Evolutionary conservation across 2,329 filamentous ascomycete species (phyloP).

Genomic region (Coniosporium tulheliwenetii): DNA sequence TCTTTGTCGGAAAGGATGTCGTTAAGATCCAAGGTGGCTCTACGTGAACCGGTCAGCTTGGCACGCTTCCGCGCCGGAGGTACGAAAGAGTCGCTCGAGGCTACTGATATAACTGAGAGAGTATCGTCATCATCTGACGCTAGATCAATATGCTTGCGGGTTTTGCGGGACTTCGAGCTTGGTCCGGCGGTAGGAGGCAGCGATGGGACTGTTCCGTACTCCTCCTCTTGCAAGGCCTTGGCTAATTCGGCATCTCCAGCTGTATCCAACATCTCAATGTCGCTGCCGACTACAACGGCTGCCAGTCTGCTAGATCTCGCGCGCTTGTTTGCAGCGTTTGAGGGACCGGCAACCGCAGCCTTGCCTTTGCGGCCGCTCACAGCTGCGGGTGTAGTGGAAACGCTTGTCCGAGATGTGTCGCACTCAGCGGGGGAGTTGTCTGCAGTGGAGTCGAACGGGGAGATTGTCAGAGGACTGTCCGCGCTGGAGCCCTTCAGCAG

Average conservation of each 20-base stretch:
- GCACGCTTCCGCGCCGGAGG: not conserved
- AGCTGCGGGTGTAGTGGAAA: conserved; percentile 36
- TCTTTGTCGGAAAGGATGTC: too few relatives aligned
- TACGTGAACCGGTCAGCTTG: too few relatives aligned
- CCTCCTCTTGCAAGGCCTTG: conserved; percentile 17
- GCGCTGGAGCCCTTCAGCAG: not conserved
- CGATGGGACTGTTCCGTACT: conserved; percentile 9
- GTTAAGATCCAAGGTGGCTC: too few relatives aligned
- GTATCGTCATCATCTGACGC: conserved; percentile 11
- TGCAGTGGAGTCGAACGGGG: conserved; percentile 10
- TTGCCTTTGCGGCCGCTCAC: conserved; percentile 15
- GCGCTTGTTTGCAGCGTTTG: too few relatives aligned
- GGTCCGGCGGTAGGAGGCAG: too few relatives aligned
- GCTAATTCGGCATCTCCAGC: conserved; percentile 13
- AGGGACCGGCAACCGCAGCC: conserved; percentile 6
- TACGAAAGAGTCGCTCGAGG: conserved; percentile 3
- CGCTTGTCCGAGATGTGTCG: conserved; percentile 48
- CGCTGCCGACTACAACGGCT: too few relatives aligned
- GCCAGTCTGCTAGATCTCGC: too few relatives aligned
- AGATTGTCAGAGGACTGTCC: conserved; percentile 3
- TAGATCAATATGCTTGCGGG: conserved; percentile 10
- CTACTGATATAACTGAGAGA: conserved; percentile 10
- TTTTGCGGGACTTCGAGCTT: not conserved
- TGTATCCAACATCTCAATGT: not conserved
- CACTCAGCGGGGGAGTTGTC: conserved; percentile 33